Percentiles rank a stretch among this genome's conserved stretches.
Evolutionary conservation across 1,284 basidiomycete species (phyloP).

Genomic region (Sanghuangporus sanghuang): DNA sequence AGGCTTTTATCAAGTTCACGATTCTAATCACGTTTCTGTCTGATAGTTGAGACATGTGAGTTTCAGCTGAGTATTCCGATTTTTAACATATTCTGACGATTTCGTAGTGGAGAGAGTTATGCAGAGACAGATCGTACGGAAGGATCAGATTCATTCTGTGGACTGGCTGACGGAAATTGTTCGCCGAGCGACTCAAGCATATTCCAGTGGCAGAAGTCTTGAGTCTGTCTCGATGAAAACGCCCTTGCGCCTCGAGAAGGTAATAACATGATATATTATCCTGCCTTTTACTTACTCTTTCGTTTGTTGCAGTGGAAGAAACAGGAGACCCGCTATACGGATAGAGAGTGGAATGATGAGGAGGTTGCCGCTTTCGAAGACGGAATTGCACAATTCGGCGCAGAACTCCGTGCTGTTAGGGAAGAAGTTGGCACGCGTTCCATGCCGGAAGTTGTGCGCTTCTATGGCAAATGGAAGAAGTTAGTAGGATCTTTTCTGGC

Average conservation of each 20-base stretch:
- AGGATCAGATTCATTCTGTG: slow-evolving; percentile 48
- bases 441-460: slow-evolving; percentile 75
- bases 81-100: neutral
- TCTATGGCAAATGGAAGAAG: slow-evolving; percentile 86
- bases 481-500: slow-evolving; percentile 28
- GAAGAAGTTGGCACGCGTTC: slow-evolving; percentile 69
- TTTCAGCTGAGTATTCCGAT: neutral
- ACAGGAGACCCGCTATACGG: slow-evolving; percentile 58
- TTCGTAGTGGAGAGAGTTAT: slow-evolving; percentile 29
- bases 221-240: slow-evolving; percentile 58
- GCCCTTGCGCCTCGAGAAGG: slow-evolving; percentile 55
- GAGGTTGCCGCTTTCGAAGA: slow-evolving; percentile 75
- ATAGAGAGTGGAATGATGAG: slow-evolving; percentile 66
- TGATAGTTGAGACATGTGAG: slow-evolving; percentile 50
- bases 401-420: slow-evolving; percentile 73
- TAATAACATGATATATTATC: slow-evolving; percentile 23
- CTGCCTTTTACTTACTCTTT: neutral
- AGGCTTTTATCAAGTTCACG: slow-evolving; percentile 19
- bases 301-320: slow-evolving; percentile 58
- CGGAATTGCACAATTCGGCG: slow-evolving; percentile 63
- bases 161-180: slow-evolving; percentile 75
- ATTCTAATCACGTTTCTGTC: slow-evolving; percentile 9
- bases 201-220: slow-evolving; percentile 46
- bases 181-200: slow-evolving; percentile 61
- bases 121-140: slow-evolving; percentile 43